Base-by-base conservation (phyloP, 805 yeast genomes). In the Scheffersomyces lignosus region DNA sequence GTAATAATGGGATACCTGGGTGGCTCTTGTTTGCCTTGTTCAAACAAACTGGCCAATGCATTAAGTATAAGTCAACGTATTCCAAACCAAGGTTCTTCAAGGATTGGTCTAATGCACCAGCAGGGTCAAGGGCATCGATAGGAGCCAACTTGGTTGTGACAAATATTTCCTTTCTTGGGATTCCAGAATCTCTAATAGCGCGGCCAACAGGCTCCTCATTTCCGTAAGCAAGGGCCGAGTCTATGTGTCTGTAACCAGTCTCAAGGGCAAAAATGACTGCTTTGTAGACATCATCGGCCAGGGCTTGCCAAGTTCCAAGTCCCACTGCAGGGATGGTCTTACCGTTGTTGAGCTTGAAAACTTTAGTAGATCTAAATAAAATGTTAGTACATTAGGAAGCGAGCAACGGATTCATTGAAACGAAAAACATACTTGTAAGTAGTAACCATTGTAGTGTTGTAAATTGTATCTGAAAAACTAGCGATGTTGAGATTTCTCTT, bases 21-120 rank as follows among this genome's bases (percentile, higher is more conserved):
- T 26, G 29, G 9, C 7, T 7, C 17, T 31, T 31, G 12, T 27
- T 31, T 13, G 24, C 36, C 14, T 70, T 60, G 32, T 69, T 72
- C 40, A 78, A 59, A n/a, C 81, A 67, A 26, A 77, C 74, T 4
- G 96, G 96, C 93, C 93, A 87, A 60, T 87, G 95, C 56, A 86
- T 73, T 52, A 87, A 70, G 54, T 81, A 80, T 37, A 87, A 64
- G 56, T 87, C 95, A 34, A 87, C 81, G 51, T 87, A 87, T 28
- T 82, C 91, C 48, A 86, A 54, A 1, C 80, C 81, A 39, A 86
- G 66, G 48, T 81, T 77, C 45, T 71, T 49, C 49, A 87, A 67
- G 4, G 89, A 81, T 34, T 62, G 64, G 7, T 77, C 71, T 23
- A 86, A 58, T 6, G 83, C 83, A 14, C 55, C 62, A 27, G 53